Conservation (phyloP, 2,329 filamentous ascomycete species). For the Nemania sp. region DNA sequence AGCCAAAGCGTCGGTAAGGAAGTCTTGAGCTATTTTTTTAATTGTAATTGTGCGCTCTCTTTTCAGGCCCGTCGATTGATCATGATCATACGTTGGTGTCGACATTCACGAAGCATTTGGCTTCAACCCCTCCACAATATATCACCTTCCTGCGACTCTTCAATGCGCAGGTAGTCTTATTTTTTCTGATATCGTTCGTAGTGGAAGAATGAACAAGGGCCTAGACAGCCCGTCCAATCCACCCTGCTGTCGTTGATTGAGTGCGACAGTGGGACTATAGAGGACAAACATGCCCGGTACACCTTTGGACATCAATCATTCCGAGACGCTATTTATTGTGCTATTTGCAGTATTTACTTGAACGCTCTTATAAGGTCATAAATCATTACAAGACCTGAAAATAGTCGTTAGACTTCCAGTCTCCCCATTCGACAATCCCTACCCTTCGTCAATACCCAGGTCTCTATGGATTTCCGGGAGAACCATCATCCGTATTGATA, state of each 20-base stretch:
- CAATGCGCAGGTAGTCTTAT: conserved; percentile 68
- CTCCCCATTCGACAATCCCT: not conserved
- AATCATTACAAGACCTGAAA: not conserved
- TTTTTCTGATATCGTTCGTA: conserved; percentile 61
- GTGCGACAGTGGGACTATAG: conserved; percentile 73
- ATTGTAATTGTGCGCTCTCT: not conserved
- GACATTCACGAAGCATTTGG: too few relatives aligned
- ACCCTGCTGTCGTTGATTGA: conserved; percentile 70
- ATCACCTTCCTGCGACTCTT: conserved; percentile 70
- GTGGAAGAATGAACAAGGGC: conserved; percentile 73
- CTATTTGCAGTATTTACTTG: conserved; percentile 16
- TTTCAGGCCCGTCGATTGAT: too few relatives aligned
- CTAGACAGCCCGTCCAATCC: conserved; percentile 77
- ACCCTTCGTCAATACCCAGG: not conserved
- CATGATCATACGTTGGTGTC: too few relatives aligned
- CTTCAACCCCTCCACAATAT: conserved; percentile 63
- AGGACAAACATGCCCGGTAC: conserved; percentile 64
- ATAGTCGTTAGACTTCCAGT: not conserved
- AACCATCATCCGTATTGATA: conserved; percentile 57
- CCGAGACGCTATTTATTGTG: not conserved
- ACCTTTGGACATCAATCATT: not conserved
- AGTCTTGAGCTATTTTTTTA: not conserved
- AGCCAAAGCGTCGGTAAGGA: conserved; percentile 10
- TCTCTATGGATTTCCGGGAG: conserved; percentile 44
- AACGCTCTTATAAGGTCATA: not conserved